Evolutionary conservation across 768 basidiomycete genomes (phyloP), one percentile per base, ranked within the genome.

Genomic region (Cystobasidium onofrii): DNA sequence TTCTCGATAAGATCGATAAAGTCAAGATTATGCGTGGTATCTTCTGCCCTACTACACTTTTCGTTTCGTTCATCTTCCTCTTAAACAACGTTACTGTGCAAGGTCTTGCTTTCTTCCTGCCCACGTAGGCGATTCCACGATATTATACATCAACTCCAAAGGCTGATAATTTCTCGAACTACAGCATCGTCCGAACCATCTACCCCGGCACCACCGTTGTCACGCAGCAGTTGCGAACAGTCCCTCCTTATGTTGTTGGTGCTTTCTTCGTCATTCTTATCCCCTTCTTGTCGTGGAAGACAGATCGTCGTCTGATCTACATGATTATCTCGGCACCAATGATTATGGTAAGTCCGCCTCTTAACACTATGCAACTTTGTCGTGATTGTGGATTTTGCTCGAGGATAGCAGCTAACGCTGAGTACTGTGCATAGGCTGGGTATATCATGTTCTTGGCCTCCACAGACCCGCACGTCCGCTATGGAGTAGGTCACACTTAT

Each of bases 201-300:
- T 84, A 89, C 1, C 88, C 88, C 17, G 70, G 18, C 20, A 88
- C 85, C 78, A 83, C 83, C 1, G 83, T 84, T 0, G 88, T 89
- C 17, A 80, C 84, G 36, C 86, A 88, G 0, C 89, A 92, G 77
- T 79, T 91, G 1, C 83, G 90, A 65, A 90, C 90, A 0, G 89
- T 91, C 1, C 90, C 90, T 1, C 90, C 90, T 1, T 92, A 92
- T 78, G 88, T 86, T 0, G 87, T 88, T 23, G 86, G 87, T 1
- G 86, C 89, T 0, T 81, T 87, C 18, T 84, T 89, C 20, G 83
- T 90, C 41, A 82, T 86, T 41, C 39, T 82, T 1, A 84, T 86
- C 66, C 86, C 88, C 0, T 88, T 84, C 78, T 77, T 83, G 2
- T 89, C 90, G 1, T 90, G 91, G 80, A 83, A 86, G 67, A 78